Conservation (phyloP, 345 rosid species). For the Ricinus communis region DNA sequence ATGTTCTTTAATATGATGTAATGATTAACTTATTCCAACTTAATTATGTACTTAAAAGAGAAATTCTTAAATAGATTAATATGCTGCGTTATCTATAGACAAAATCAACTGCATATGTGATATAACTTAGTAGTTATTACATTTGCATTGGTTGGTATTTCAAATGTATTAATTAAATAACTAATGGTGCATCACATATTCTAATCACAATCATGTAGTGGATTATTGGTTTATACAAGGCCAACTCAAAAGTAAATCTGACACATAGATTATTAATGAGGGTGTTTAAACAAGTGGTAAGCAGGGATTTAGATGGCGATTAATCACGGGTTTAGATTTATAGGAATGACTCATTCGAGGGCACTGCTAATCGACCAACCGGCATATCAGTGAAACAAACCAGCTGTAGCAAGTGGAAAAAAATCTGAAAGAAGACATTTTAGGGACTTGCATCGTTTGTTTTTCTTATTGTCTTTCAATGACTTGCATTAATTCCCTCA, state of each 20-base stretch:
- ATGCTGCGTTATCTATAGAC: too few relatives aligned
- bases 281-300: neutral
- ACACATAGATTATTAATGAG: neutral
- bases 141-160: too few relatives aligned
- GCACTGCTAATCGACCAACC: conserved; percentile 23
- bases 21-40: too few relatives aligned
- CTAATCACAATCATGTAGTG: neutral
- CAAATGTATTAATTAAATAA: too few relatives aligned
- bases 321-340: neutral
- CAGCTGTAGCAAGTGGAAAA: neutral
- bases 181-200: neutral
- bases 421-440: conserved; percentile 12
- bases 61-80: too few relatives aligned
- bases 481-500: neutral
- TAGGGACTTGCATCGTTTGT: conserved; percentile 20
- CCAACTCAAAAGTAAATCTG: conserved; percentile 7
- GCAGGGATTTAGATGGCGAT: neutral
- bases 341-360: conserved; percentile 2
- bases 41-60: too few relatives aligned
- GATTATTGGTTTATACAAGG: neutral
- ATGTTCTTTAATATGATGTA: too few relatives aligned
- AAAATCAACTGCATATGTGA: too few relatives aligned
- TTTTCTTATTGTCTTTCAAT: conserved; percentile 14
- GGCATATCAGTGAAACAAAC: conserved; percentile 9
- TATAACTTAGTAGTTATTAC: too few relatives aligned